These are phyloP conservation scores for Tagetes patula DNA, from an alignment of 129 eudicot genomes.

Conservation along the genomic window DNA sequence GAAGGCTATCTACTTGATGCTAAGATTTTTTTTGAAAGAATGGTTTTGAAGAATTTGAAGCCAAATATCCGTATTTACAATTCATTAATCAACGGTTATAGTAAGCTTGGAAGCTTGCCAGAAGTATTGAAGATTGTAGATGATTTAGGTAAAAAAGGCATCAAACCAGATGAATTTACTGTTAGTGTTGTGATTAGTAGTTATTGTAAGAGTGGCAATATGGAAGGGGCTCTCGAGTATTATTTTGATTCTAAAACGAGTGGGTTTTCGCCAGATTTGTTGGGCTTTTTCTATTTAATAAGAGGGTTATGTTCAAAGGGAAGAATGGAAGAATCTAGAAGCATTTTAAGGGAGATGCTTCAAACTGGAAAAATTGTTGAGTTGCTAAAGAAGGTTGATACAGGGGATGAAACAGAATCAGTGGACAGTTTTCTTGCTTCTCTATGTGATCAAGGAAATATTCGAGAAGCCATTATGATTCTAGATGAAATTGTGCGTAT, in stretches of 20 bases:
- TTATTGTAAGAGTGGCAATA: constrained; percentile 65
- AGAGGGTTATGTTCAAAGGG: constrained; percentile 88
- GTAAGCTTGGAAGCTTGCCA: constrained; percentile 51
- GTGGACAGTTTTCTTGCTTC: constrained; percentile 48
- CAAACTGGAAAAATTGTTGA: constrained; percentile 47
- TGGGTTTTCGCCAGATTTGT: constrained; percentile 61
- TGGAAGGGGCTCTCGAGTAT: constrained; percentile 74
- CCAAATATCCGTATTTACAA: constrained; percentile 68
- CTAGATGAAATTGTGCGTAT: constrained; percentile 62
- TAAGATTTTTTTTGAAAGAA: constrained; percentile 58
- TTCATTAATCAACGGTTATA: constrained; percentile 69
- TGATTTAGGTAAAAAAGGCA: constrained; percentile 50
- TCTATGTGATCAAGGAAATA: constrained; percentile 75
- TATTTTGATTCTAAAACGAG: constrained; percentile 53
- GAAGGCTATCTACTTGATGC: constrained; percentile 78
- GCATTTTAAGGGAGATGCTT: constrained; percentile 80
- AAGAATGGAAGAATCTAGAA: constrained; percentile 90
- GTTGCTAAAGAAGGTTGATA: constrained; percentile 51
- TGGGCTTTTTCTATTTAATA: constrained; percentile 68
- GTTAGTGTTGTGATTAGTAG: constrained; percentile 65
- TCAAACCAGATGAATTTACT: constrained; percentile 71
- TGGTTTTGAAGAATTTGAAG: constrained; percentile 49
- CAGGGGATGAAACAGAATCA: constrained; percentile 50
- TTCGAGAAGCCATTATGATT: constrained; percentile 55
- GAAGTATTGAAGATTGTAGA: constrained; percentile 57